Conservation (phyloP, 169 alveolate genomes). For the Plasmodium gonderi region DNA sequence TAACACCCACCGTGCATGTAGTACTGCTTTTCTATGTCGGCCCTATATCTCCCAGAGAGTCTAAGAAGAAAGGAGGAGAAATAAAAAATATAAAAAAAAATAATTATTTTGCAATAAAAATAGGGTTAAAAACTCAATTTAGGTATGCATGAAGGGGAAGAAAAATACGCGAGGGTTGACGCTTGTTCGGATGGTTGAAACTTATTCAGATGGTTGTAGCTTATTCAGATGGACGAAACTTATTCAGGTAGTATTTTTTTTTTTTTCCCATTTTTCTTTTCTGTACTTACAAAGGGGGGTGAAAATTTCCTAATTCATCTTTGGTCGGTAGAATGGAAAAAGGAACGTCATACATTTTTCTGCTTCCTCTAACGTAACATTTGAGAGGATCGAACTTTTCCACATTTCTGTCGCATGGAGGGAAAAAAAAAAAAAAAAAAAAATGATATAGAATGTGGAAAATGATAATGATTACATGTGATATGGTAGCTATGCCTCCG, state of each 20-base stretch:
- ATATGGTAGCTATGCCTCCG: no score
- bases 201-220: no score
- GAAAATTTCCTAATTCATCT: slow-evolving; percentile 91
- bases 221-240: no score
- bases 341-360: slow-evolving; percentile 87
- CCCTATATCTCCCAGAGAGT: slow-evolving; percentile 85
- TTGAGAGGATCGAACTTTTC: slow-evolving; percentile 87
- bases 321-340: slow-evolving; percentile 85
- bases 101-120: neutral
- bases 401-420: slow-evolving; percentile 85
- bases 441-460: neutral
- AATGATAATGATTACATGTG: no score
- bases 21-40: slow-evolving; percentile 89
- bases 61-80: slow-evolving; percentile 40
- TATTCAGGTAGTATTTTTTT: no score
- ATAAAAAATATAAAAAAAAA: slow-evolving; percentile 25
- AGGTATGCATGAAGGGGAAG: no score
- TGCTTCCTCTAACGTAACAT: slow-evolving; percentile 89
- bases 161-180: no score
- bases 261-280: neutral
- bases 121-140: neutral
- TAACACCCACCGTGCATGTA: slow-evolving; percentile 81
- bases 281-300: slow-evolving; percentile 85
- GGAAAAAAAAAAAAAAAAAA: neutral
- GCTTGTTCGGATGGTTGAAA: no score